These are phyloP conservation scores for Rhizomucor miehei DNA, from an alignment of 371 early-diverging fungal species.

Conservation along the genomic window DNA sequence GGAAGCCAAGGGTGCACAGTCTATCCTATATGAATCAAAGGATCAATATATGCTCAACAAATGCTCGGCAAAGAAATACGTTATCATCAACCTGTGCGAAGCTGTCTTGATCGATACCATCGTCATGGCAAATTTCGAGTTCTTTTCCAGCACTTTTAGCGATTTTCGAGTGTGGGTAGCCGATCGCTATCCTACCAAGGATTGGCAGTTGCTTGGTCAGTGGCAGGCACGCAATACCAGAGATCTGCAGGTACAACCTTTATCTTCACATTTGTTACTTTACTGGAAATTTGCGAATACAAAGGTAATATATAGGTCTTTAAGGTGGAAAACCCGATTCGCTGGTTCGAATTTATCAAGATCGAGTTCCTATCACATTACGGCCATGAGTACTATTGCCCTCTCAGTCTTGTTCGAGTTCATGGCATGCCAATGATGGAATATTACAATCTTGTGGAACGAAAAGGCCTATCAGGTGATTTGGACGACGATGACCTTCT, in stretches of 20 bases:
- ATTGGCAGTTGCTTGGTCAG: slow-evolving; percentile 80
- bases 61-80: slow-evolving; percentile 79
- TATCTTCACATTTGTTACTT: too few relatives aligned
- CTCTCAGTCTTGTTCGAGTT: slow-evolving; percentile 82
- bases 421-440: slow-evolving; percentile 93
- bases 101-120: slow-evolving; percentile 90
- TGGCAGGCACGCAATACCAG: slow-evolving; percentile 83
- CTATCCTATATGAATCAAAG: slow-evolving; percentile 86
- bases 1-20: slow-evolving; percentile 76
- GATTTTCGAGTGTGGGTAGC: slow-evolving; percentile 79
- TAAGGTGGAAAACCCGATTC: slow-evolving; percentile 64
- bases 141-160: slow-evolving; percentile 92
- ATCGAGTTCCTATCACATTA: slow-evolving; percentile 90
- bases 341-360: slow-evolving; percentile 84
- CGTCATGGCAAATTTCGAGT: slow-evolving; percentile 92
- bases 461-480: slow-evolving; percentile 27
- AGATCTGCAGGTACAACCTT: slow-evolving; percentile 75
- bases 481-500: slow-evolving; percentile 26
- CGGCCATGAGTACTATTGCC: slow-evolving; percentile 93
- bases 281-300: too few relatives aligned
- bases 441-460: slow-evolving; percentile 70
- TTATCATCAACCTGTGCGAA: slow-evolving; percentile 92
- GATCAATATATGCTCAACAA: slow-evolving; percentile 93
- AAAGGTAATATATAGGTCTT: too few relatives aligned
- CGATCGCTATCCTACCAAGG: slow-evolving; percentile 80